Conservation (phyloP, 2,329 filamentous ascomycete genomes). For the Talaromyces sp. region DNA sequence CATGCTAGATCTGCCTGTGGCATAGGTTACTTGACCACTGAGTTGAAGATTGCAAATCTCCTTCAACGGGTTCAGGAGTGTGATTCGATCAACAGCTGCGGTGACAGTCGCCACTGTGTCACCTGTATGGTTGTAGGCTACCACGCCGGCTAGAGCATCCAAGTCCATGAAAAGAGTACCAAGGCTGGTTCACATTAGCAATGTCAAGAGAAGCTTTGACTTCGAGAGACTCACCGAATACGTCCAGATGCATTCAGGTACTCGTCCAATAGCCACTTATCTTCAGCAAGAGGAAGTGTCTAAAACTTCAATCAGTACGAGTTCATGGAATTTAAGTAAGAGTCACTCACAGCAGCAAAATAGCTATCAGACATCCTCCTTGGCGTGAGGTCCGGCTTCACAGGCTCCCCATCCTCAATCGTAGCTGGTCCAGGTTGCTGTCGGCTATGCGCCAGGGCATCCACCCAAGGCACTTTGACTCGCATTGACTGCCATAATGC, state of each 20-base stretch:
- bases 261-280: conserved; percentile 73
- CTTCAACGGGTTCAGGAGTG: conserved; percentile 66
- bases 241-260: conserved; percentile 75
- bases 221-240: conserved; percentile 51
- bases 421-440: conserved; percentile 36
- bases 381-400: conserved; percentile 58
- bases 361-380: conserved; percentile 71
- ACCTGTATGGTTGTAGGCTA: conserved; percentile 71
- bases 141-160: conserved; percentile 71
- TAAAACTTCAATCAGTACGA: conserved; percentile 29
- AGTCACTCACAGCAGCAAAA: conserved; percentile 57
- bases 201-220: conserved; percentile 1
- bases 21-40: conserved; percentile 66
- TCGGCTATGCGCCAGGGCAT: conserved; percentile 57
- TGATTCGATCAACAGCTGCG: conserved; percentile 62
- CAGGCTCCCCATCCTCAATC: conserved; percentile 19
- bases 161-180: conserved; percentile 77
- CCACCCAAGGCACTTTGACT: conserved; percentile 66
- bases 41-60: conserved; percentile 77
- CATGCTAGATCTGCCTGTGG: conserved; percentile 68
- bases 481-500: conserved; percentile 49
- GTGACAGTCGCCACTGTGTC: conserved; percentile 63
- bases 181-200: conserved; percentile 42
- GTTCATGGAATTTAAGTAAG: conserved; percentile 17
- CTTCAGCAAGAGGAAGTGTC: conserved; percentile 66